Conservation (phyloP, 495 filamentous ascomycete genomes). For the Articulospora tetracladia region DNA sequence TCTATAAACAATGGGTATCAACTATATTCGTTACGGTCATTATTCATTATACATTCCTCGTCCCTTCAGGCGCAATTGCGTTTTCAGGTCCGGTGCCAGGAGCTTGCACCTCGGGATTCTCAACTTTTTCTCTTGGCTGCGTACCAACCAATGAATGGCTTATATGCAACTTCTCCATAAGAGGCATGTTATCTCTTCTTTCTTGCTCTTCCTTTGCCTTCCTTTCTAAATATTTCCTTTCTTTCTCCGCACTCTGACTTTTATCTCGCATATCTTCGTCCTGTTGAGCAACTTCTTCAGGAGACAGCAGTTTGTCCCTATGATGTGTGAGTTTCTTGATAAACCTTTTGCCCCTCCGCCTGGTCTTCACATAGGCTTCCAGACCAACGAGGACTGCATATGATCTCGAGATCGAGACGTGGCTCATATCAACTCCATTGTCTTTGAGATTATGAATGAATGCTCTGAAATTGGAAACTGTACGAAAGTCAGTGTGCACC, state of each 20-base stretch:
- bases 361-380: slow-evolving; percentile 65
- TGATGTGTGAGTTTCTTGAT: slow-evolving; percentile 21
- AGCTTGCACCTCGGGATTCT: slow-evolving; percentile 12
- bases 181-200: slow-evolving; percentile 14
- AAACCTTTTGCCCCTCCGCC: slow-evolving; percentile 20
- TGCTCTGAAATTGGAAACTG: slow-evolving; percentile 66
- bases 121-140: not conserved
- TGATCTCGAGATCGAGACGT: slow-evolving; percentile 70
- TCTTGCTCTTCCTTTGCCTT: slow-evolving; percentile 24
- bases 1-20: slow-evolving; percentile 7
- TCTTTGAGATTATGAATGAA: slow-evolving; percentile 72
- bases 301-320: slow-evolving; percentile 20
- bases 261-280: slow-evolving; percentile 29
- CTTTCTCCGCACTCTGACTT: slow-evolving; percentile 23
- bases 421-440: slow-evolving; percentile 73
- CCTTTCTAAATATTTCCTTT: slow-evolving; percentile 16
- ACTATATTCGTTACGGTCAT: not conserved
- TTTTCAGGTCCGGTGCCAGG: slow-evolving; percentile 22
- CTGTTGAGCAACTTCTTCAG: slow-evolving; percentile 15
- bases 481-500: slow-evolving; percentile 1
- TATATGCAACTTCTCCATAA: slow-evolving; percentile 19
- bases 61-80: slow-evolving; percentile 23
- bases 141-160: not conserved
- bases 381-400: slow-evolving; percentile 82
- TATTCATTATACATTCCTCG: slow-evolving; percentile 8